phyloP scores from a whole-genome alignment of 208 protist genomes.

The Acanthamoeba triangularis region DNA sequence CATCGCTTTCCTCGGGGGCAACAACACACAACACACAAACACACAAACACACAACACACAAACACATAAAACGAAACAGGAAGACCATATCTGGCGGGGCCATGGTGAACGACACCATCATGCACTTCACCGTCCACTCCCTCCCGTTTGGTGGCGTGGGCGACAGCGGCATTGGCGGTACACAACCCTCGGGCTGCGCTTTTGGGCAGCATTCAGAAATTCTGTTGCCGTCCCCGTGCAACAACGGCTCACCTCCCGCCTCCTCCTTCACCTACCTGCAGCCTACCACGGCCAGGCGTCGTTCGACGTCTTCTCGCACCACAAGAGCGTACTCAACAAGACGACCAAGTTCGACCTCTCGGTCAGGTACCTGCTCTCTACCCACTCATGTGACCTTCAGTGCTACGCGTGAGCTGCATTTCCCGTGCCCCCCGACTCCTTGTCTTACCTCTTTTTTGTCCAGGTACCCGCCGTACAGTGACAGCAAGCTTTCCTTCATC shows the following conservation, averaged over 20 bases:
- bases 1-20: slow-evolving; percentile 24
- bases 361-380: not conserved
- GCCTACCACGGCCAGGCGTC: slow-evolving; percentile 91
- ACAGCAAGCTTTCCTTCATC: slow-evolving; percentile 57
- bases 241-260: not conserved
- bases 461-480: slow-evolving; percentile 76
- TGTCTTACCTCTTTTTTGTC: not conserved
- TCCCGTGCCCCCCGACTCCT: no score
- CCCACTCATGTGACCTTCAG: not conserved
- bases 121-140: slow-evolving; percentile 76
- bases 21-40: slow-evolving; percentile 86
- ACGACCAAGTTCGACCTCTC: slow-evolving; percentile 55
- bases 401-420: no score
- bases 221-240: not conserved
- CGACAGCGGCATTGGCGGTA: slow-evolving; percentile 91
- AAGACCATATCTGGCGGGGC: slow-evolving; percentile 64
- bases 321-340: slow-evolving; percentile 70
- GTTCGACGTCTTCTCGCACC: slow-evolving; percentile 71
- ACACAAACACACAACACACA: slow-evolving; percentile 82
- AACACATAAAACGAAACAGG: slow-evolving; percentile 70
- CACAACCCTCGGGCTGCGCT: not conserved
- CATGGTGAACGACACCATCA: slow-evolving; percentile 82
- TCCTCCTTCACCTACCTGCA: not conserved
- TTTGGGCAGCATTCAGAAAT: no score
- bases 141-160: slow-evolving; percentile 96